These are phyloP conservation scores for Yarrowia sp. DNA, from an alignment of 805 yeast species.

Conservation along the genomic window DNA sequence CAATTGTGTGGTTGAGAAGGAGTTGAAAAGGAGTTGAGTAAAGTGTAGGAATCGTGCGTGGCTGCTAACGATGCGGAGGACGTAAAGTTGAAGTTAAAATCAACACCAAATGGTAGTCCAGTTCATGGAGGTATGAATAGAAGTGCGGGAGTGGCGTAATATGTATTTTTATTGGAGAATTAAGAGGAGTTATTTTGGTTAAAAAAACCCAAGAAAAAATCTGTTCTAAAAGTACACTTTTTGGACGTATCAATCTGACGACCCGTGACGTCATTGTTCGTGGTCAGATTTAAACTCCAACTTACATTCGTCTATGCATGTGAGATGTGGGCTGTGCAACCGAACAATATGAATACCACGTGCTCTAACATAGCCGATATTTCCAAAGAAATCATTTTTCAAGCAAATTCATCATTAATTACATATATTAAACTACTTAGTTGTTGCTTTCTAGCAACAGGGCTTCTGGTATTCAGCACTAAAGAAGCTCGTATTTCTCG, in stretches of 20 bases:
- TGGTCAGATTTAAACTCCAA: neutral
- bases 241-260: neutral
- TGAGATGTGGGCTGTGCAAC: neutral
- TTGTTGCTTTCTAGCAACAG: neutral
- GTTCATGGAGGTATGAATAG: no score
- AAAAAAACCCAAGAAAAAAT: no score
- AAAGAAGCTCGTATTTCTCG: neutral
- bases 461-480: neutral
- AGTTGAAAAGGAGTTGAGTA: neutral
- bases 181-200: no score
- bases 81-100: neutral
- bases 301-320: neutral
- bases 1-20: neutral
- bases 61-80: neutral
- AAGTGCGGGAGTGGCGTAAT: no score
- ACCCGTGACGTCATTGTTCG: neutral
- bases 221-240: no score
- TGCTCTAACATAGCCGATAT: no score
- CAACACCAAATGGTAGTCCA: neutral
- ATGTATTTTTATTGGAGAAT: no score
- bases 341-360: no score
- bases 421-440: neutral
- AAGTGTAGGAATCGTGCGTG: neutral
- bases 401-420: neutral
- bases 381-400: no score